phyloP scores from a whole-genome alignment of 306 rosid species.

The Lithocarpus polystachyus region DNA sequence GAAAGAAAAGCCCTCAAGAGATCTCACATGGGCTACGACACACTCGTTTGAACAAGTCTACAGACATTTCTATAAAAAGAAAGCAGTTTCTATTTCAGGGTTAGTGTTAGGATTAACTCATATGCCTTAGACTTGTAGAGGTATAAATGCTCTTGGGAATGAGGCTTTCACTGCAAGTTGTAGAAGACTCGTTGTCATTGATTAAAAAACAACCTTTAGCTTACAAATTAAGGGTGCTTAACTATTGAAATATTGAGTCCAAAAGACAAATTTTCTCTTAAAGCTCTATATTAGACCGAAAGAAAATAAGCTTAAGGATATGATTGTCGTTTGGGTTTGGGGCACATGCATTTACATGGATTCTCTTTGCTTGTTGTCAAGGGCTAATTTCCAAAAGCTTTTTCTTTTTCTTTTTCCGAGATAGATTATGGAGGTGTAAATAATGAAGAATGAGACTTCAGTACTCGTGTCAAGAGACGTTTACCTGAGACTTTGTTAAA shows the following conservation, averaged over 20 bases:
- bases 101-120: slow-evolving; percentile 20
- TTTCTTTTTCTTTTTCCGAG: not conserved
- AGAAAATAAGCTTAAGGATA: too few relatives aligned
- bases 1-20: slow-evolving; percentile 47
- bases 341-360: not conserved
- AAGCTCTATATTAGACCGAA: not conserved
- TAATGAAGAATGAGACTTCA: too few relatives aligned
- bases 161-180: slow-evolving; percentile 15
- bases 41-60: slow-evolving; percentile 40
- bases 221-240: slow-evolving; percentile 20
- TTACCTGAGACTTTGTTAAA: not conserved
- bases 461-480: not conserved
- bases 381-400: not conserved
- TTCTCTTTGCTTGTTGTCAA: slow-evolving; percentile 6
- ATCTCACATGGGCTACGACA: slow-evolving; percentile 41
- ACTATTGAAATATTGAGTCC: slow-evolving; percentile 10
- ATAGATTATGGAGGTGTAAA: not conserved
- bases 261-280: slow-evolving; percentile 4
- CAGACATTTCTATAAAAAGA: slow-evolving; percentile 21
- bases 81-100: slow-evolving; percentile 24
- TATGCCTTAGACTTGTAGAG: slow-evolving; percentile 25
- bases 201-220: slow-evolving; percentile 16
- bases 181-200: slow-evolving; percentile 13
- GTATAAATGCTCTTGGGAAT: slow-evolving; percentile 52
- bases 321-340: too few relatives aligned